These are phyloP conservation scores for Candida sp. DNA, from an alignment of 1,139 yeast genomes.

Conservation along the genomic window DNA sequence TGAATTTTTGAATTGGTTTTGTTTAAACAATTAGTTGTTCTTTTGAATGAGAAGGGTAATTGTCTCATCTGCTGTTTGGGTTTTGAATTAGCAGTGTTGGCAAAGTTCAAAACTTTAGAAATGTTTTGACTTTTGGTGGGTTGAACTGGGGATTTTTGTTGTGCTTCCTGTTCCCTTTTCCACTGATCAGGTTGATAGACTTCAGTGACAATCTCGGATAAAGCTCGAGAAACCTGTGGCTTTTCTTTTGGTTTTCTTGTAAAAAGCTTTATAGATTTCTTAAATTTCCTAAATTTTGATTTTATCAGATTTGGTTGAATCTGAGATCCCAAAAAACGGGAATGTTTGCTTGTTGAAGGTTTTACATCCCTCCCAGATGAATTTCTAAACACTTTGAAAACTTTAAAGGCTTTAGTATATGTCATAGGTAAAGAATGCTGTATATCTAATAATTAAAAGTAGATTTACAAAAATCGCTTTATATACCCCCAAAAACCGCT, in stretches of 20 bases:
- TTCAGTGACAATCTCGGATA: background rate
- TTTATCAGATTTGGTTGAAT: background rate
- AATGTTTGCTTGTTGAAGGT: background rate
- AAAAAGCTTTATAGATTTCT: background rate
- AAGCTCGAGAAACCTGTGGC: background rate
- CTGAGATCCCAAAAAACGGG: background rate
- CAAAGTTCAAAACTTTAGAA: background rate
- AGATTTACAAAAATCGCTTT: background rate
- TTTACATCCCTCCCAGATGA: background rate
- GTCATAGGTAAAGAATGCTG: background rate
- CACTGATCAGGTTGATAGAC: background rate
- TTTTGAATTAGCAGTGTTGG: background rate
- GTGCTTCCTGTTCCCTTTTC: background rate
- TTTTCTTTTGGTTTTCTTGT: background rate
- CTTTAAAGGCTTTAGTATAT: background rate
- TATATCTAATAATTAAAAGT: too few species aligned
- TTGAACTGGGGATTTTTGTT: background rate
- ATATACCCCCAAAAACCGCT: background rate
- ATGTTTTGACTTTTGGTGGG: background rate
- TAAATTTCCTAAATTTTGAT: too few species aligned
- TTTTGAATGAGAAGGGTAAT: background rate
- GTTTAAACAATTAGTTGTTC: background rate
- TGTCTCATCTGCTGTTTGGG: background rate
- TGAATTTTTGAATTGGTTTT: too few species aligned
- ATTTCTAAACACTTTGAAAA: background rate